Percentiles rank a stretch among this genome's conserved stretches.
Evolutionary conservation across 192 early-diverging fungal genomes (phyloP).

Genomic region (Backusella westeae): DNA sequence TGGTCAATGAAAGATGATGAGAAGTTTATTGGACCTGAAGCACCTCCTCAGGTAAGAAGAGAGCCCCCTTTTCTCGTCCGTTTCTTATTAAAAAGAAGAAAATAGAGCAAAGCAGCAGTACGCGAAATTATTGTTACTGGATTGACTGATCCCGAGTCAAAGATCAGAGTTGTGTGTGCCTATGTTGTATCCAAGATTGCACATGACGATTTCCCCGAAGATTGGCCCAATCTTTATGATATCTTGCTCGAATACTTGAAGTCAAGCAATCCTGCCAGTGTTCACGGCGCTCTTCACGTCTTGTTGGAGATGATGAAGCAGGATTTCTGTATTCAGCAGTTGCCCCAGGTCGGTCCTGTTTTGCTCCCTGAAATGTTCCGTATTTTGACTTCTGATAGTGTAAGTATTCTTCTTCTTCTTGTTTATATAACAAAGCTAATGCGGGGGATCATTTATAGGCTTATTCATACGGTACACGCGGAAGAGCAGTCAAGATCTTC

Average conservation of each 20-base stretch:
- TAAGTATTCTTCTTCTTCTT: constrained; percentile 15
- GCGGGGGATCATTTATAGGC: constrained; percentile 30
- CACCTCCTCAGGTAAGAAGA: constrained; percentile 51
- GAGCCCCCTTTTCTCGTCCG: no score
- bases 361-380: constrained; percentile 81
- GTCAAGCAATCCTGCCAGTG: constrained; percentile 61
- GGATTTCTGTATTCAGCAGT: constrained; percentile 86
- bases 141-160: constrained; percentile 53
- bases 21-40: constrained; percentile 55
- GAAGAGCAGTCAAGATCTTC: constrained; percentile 79
- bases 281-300: constrained; percentile 89
- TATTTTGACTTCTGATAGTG: constrained; percentile 67
- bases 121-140: constrained; percentile 57
- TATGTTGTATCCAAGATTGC: constrained; percentile 88
- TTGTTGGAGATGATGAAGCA: constrained; percentile 80
- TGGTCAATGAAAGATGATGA: constrained; percentile 63
- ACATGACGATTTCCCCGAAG: constrained; percentile 89
- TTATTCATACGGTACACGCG: constrained; percentile 65
- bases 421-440: not conserved
- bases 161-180: constrained; percentile 70
- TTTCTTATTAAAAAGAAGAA: not conserved
- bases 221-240: constrained; percentile 89
- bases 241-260: constrained; percentile 67
- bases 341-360: constrained; percentile 76
- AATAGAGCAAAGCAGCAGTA: constrained; percentile 58